These are phyloP conservation scores for Trypanosomatidae sp. DNA, from an alignment of 208 protist species.

Conservation along the genomic window DNA sequence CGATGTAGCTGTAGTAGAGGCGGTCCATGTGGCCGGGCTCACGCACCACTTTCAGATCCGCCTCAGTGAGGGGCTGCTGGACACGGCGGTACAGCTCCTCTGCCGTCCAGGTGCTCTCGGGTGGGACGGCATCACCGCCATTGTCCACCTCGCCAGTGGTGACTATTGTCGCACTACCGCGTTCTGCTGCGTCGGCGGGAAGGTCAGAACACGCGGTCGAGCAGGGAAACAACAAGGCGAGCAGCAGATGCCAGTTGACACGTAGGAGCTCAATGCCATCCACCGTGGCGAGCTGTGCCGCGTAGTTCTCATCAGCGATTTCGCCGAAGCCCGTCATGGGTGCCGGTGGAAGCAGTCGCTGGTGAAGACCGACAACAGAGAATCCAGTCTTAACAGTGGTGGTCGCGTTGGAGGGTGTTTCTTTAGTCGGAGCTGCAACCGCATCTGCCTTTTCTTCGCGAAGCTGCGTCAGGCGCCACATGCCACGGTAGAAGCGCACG, in stretches of 20 bases:
- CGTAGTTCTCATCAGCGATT: constrained; percentile 59
- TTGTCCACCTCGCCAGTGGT: not conserved
- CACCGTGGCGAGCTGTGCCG: constrained; percentile 45
- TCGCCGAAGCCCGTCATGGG: constrained; percentile 25
- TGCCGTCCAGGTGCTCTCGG: constrained; percentile 7
- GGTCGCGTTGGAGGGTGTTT: not conserved
- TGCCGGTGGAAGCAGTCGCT: constrained; percentile 62
- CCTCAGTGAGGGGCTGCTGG: constrained; percentile 10
- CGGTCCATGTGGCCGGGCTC: constrained; percentile 71
- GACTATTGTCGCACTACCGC: too few species aligned
- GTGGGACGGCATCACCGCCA: not conserved
- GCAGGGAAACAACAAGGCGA: constrained; percentile 61
- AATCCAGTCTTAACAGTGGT: constrained; percentile 10
- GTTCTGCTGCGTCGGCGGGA: too few species aligned
- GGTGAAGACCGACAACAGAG: constrained; percentile 67
- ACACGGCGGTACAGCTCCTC: constrained; percentile 5
- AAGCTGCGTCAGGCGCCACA: constrained; percentile 26
- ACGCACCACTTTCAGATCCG: constrained; percentile 42
- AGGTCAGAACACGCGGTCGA: not conserved
- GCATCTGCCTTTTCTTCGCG: not conserved
- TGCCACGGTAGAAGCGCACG: constrained; percentile 60
- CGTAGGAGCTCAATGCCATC: constrained; percentile 73
- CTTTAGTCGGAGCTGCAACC: too few species aligned
- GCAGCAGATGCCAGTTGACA: constrained; percentile 59
- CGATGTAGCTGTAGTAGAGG: constrained; percentile 85